Conservation (phyloP, 1,284 basidiomycete species). For the Golubevia sp. region DNA sequence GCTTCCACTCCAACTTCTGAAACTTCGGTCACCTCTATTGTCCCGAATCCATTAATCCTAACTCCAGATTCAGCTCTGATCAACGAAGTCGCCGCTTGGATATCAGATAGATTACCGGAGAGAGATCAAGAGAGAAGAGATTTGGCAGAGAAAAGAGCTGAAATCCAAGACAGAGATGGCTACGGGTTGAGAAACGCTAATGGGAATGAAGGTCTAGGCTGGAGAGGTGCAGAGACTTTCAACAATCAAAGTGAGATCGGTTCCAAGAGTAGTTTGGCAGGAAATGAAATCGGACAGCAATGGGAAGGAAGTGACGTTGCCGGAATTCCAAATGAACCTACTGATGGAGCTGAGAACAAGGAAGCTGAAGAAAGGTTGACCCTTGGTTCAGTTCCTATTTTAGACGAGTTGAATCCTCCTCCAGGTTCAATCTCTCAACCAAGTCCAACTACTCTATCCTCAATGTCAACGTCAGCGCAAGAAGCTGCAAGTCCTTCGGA, state of each 20-base stretch:
- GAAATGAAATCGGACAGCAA: background rate
- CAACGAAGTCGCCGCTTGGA: conserved; percentile 46
- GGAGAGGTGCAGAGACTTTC: conserved; percentile 2
- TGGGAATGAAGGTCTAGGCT: background rate
- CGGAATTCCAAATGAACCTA: background rate
- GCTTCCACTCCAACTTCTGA: background rate
- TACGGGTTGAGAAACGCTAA: conserved; percentile 10
- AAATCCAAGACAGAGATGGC: conserved; percentile 16
- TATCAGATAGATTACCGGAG: conserved; percentile 46
- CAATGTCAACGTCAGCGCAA: too few species aligned
- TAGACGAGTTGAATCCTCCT: background rate
- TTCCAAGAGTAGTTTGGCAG: background rate
- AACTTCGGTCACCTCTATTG: conserved; percentile 7
- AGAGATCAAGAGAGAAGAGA: conserved; percentile 35
- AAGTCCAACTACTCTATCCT: background rate
- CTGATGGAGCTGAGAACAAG: background rate
- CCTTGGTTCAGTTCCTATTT: background rate
- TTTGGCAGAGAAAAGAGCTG: conserved; percentile 21
- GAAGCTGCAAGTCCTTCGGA: too few species aligned
- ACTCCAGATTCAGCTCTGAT: conserved; percentile 17
- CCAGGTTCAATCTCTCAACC: background rate
- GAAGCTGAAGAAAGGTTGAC: background rate
- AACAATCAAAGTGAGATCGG: background rate
- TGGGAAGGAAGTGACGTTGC: conserved; percentile 1
- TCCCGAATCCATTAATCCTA: conserved; percentile 5